Evolutionary conservation across 2,329 filamentous ascomycete genomes (phyloP), one percentile per base, ranked within the genome.

Genomic region (Bipolaris oryzae): DNA sequence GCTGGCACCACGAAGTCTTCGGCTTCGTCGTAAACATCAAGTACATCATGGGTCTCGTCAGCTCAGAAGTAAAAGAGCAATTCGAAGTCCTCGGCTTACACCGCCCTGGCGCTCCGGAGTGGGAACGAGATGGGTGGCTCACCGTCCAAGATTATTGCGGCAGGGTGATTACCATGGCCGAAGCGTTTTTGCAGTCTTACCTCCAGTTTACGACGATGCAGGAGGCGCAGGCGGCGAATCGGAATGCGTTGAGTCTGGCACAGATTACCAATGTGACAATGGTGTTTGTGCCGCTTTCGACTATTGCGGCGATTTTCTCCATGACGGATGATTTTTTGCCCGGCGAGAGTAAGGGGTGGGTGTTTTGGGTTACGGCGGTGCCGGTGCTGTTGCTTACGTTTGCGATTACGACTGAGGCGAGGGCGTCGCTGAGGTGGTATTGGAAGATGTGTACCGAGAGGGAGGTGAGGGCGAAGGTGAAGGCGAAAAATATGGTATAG

Each of bases 281-380:
- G 54, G n/a, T 60, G 18, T 57, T 60, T 37, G 50, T 60, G 10
- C 58, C 58, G 9, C 9, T 60, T 15, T 57, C 54, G 11, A 57
- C 54, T 3, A 39, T 52, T 5, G 46, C 54, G 7, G 46, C 45
- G 3, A 57, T 57, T 3, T 57, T 60, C 20, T 54, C 49, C 6
- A 60, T 60, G 54, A 28, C 46, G 7, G 58, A 45, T 2, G 54
- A 57, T 10, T 57, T 55, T 13, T 20, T 60, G 23, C 58, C 54
- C 1, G 58, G 58, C 0, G 16, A 43, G 31, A 35, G 33, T 10
- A 52, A 46, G n/a, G 31, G 46, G 13, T 60, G 54, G 54, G 21
- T 60, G 9, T 60, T 49, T 41, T 60, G 50, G 53, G 54, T 45
- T 1, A 46, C 45, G 4, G 53, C 49, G 3, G 31, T 60, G 9